Evolutionary conservation across 2,329 filamentous ascomycete genomes (phyloP), one percentile per base, ranked within the genome.

Genomic region (Fusarium redolens): DNA sequence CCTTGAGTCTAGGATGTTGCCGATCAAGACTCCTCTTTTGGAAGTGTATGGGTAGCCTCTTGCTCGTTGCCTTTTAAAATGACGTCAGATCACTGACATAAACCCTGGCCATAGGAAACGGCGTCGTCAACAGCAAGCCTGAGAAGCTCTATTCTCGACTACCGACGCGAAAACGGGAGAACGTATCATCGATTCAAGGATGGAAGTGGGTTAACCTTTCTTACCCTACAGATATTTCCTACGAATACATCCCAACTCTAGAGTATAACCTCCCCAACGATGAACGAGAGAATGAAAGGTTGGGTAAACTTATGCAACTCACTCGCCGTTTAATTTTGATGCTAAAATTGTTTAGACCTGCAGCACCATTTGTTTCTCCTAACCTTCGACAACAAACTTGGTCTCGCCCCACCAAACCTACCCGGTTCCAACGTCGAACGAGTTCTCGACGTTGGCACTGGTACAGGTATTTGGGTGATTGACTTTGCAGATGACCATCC

Each of bases 211-310:
- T 58, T 38, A 7, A 47, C 44, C 25, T 47, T 12, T 6, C 44
- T 45, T 45, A 12, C 7, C 25, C 25, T 9, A 28, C 22, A 44
- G n/a, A 25, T 10, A 31, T 22, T 6, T n/a, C 33, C 25, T 8
- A 18, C 25, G 40, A 20, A 58, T 31, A 30, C 12, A 37, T 47
- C 13, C 22, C 17, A 47, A 47, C 17, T n/a, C 14, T 17, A 58
- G 43, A 58, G 35, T 58, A 58, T 33, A 58, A 58, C 25, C 55
- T 58, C 4, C 55, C 55, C 33, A 58, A 58, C 17, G 55, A 58
- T n/a, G 31, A 30, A 13, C n/a, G 22, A 28, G 55, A 58, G 31
- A 58, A 47, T 22, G 43, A 58, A 12, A 37, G 55, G 44, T 43
- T 58, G 40, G 55, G 33, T 58, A 44, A 1, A 30, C 25, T 47